phyloP scores from a whole-genome alignment of 305 asterid species.

The Fraxinus sp. region DNA sequence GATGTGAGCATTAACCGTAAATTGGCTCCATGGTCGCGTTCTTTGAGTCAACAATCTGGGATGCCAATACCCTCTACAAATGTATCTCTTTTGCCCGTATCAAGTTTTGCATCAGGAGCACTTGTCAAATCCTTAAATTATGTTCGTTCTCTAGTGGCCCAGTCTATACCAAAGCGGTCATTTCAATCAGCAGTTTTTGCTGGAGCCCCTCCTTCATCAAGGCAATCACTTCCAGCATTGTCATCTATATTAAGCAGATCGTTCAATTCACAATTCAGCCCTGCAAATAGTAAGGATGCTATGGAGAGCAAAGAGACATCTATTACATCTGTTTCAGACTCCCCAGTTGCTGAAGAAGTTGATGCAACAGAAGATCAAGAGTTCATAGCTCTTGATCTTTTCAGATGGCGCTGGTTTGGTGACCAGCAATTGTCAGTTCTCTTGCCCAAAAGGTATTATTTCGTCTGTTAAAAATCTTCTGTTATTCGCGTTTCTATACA shows the following conservation, averaged over 20 bases:
- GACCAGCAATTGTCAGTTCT: conserved; percentile 73
- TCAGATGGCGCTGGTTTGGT: conserved; percentile 95
- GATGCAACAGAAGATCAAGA: conserved; percentile 72
- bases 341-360: conserved; percentile 78
- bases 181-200: conserved; percentile 96
- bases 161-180: conserved; percentile 83
- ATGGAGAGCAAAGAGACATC: conserved; percentile 80
- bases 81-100: conserved; percentile 74
- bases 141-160: conserved; percentile 90
- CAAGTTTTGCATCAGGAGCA: conserved; percentile 84
- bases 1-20: conserved; percentile 68
- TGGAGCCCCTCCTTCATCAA: conserved; percentile 83
- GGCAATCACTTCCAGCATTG: conserved; percentile 84
- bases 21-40: conserved; percentile 69
- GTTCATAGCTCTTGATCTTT: conserved; percentile 76
- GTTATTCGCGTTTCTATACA: conserved; percentile 21
- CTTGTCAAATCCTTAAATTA: conserved; percentile 89
- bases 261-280: conserved; percentile 79
- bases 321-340: conserved; percentile 60
- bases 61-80: conserved; percentile 47
- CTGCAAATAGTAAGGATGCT: conserved; percentile 75
- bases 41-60: conserved; percentile 62
- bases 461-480: conserved; percentile 30
- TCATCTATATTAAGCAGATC: conserved; percentile 93
- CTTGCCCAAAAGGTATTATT: conserved; percentile 70